phyloP scores from a whole-genome alignment of 768 basidiomycete genomes.

The Amylocystis lapponica region DNA sequence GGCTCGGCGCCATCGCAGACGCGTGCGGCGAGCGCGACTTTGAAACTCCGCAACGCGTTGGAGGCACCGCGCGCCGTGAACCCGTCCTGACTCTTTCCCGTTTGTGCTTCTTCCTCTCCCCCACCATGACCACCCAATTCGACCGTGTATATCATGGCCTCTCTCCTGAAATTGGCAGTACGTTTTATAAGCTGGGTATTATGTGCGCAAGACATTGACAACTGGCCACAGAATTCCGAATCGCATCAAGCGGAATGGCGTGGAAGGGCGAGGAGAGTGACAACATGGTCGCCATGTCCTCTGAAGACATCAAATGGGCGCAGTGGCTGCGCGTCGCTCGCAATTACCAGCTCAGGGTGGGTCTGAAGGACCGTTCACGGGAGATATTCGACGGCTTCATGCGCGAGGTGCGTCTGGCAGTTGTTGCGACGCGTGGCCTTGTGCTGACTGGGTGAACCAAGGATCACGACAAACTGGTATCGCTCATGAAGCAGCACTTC shows the following conservation, averaged over 20 bases:
- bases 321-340: conserved; percentile 92
- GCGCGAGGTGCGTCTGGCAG: conserved; percentile 60
- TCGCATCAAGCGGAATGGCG: conserved; percentile 87
- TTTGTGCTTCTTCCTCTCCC: conserved; percentile 13
- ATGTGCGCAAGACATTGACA: not conserved
- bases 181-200: conserved; percentile 30
- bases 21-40: conserved; percentile 17
- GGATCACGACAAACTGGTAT: conserved; percentile 87
- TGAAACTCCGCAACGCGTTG: conserved; percentile 24
- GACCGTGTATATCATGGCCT: conserved; percentile 80
- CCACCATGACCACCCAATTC: conserved; percentile 71
- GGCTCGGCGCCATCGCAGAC: too few species aligned
- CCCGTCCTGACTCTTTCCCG: conserved; percentile 7
- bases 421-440: not conserved
- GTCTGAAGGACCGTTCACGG: conserved; percentile 67
- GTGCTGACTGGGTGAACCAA: too few species aligned
- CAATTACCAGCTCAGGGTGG: conserved; percentile 84
- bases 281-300: conserved; percentile 55
- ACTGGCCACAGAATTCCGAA: conserved; percentile 62
- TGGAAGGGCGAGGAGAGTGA: conserved; percentile 83
- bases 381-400: conserved; percentile 93
- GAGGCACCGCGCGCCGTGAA: conserved; percentile 13
- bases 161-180: conserved; percentile 73
- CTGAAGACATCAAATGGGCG: conserved; percentile 77
- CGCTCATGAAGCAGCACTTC: conserved; percentile 83